Conservation (phyloP, 75 land plant genomes). For the Picea glauca region DNA sequence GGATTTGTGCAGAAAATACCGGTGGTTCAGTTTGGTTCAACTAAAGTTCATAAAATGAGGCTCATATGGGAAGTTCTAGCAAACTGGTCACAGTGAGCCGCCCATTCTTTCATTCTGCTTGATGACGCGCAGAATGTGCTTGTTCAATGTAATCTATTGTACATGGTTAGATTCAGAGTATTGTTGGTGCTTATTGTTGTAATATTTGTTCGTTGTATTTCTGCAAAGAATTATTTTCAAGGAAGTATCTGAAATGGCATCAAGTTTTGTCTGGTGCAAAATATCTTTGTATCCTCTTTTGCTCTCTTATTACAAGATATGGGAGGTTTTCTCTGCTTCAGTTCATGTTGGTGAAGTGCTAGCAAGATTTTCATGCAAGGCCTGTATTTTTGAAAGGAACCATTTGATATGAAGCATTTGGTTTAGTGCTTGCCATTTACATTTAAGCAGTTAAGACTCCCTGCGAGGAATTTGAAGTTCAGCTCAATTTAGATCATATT, state of each 20-base stretch:
- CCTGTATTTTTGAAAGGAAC: slow-evolving; percentile 10
- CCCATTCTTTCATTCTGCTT: slow-evolving; percentile 10
- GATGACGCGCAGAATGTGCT: not conserved
- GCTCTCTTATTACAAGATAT: not conserved
- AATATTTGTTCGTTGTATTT: slow-evolving; percentile 13
- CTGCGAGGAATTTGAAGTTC: not conserved
- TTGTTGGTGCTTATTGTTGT: not conserved
- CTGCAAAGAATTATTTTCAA: not conserved
- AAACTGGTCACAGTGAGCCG: not conserved
- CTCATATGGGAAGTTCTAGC: not conserved
- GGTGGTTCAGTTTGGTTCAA: not conserved
- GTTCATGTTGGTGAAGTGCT: not conserved
- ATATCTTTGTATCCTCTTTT: not conserved
- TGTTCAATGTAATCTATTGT: slow-evolving; percentile 5
- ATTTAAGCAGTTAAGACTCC: not conserved
- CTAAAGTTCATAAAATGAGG: not conserved
- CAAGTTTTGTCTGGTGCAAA: not conserved
- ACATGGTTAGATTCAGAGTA: slow-evolving; percentile 3
- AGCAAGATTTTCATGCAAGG: not conserved
- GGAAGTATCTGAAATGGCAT: not conserved
- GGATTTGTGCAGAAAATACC: not conserved
- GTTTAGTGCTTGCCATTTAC: not conserved
- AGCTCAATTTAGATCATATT: not conserved
- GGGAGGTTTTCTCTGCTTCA: not conserved
- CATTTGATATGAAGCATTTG: not conserved